Base-by-base conservation (phyloP, 1,284 basidiomycete species). In the Malassezia obtusa region DNA sequence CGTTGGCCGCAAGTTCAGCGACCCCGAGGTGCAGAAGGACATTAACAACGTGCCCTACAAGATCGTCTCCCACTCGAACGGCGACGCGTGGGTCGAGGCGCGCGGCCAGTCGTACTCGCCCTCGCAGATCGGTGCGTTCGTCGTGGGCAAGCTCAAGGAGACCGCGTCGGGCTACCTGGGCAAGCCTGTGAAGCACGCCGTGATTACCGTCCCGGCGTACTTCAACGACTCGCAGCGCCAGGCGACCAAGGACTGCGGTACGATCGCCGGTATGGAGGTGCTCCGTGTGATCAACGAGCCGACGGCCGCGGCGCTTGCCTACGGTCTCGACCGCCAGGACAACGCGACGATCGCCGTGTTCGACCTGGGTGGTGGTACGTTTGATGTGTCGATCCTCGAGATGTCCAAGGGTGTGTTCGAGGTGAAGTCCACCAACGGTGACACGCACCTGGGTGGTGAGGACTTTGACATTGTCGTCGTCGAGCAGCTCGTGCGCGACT, bases 401-500 rank as follows among this genome's bases (percentile, higher is more conserved):
- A 96, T 96, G 88, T 89, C 94, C 77, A 91, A 94, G 78, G 92
- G 92, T 67, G 90, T 98, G 22, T 98, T 96, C 76, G 92, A 96
- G 77, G 92, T 98, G 75, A 95, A 95, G 80, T 95, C 92, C 1
- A 98, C 92, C 62, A 95, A 95, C 75, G 92, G 92, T 77, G 91
- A 98, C 77, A 96, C 92, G 22, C 92, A 98, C 76, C 83, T 98
- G 58, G 92, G 92, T 77, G 92, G 92, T 76, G 92, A 98, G 78
- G 92, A 98, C 77, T 96, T 96, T 71, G 90, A 96, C 74, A 85
- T 94, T 63, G 78, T 84, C 41, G 82, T 96, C 36, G 86, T 96
- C 65, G 83, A 94, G 67, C 79, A 89, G 78, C 80, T 98, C 71
- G 78, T 95, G 49, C 79, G 81, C 58, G 86, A 90, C 76, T 96